Percentiles rank a stretch among this genome's conserved stretches.
These are phyloP conservation scores for Talaromyces islandicus DNA, from an alignment of 2,329 filamentous ascomycete species.

Conservation along the genomic window DNA sequence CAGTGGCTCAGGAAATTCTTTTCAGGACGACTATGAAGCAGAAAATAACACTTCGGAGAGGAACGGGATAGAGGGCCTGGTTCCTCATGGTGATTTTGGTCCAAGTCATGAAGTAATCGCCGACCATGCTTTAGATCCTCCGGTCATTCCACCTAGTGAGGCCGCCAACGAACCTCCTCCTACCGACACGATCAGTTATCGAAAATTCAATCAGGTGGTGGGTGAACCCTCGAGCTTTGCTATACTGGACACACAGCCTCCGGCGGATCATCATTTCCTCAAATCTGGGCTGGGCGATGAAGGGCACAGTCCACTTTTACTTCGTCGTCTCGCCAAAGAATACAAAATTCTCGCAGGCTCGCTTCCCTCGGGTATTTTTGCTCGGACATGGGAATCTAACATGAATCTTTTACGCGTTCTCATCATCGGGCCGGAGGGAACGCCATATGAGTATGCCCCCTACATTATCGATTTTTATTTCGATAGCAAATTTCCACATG, in stretches of 20 bases:
- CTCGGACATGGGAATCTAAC: constrained; percentile 54
- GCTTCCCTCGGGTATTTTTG: constrained; percentile 51
- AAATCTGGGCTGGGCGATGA: background rate
- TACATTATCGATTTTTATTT: constrained; percentile 57
- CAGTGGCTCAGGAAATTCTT: no score
- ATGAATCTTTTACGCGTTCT: constrained; percentile 55
- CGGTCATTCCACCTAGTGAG: background rate
- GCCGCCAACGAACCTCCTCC: background rate
- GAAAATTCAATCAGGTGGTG: constrained; percentile 4
- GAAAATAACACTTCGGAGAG: no score
- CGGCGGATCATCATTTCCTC: constrained; percentile 39
- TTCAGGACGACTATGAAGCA: no score
- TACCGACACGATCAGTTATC: background rate
- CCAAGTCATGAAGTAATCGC: constrained; percentile 34
- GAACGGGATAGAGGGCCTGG: background rate
- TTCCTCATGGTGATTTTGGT: background rate
- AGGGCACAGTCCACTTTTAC: constrained; percentile 18
- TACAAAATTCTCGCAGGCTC: constrained; percentile 52
- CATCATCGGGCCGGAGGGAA: constrained; percentile 53
- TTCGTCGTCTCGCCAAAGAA: constrained; percentile 52
- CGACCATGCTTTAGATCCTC: background rate
- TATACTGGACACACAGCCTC: constrained; percentile 38
- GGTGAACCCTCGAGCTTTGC: constrained; percentile 26
- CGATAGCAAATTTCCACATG: constrained; percentile 43
- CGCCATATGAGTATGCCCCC: constrained; percentile 56